phyloP scores from a whole-genome alignment of 2,329 filamentous ascomycete species.

The Boeremia lycopersici region DNA sequence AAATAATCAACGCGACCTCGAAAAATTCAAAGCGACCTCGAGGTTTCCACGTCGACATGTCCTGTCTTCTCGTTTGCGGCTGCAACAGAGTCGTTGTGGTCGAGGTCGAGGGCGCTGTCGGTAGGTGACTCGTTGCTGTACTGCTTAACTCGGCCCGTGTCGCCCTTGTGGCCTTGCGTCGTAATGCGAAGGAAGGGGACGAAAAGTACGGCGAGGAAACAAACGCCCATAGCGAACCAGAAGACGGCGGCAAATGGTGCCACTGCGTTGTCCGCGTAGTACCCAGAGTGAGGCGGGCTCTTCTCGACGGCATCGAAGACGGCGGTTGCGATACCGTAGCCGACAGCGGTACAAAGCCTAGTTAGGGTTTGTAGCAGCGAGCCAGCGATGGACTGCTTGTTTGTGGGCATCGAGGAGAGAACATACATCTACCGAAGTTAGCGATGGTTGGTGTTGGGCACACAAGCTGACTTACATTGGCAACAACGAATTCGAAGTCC shows the following conservation, averaged over 20 bases:
- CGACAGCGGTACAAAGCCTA: constrained; percentile 64
- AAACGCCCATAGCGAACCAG: constrained; percentile 56
- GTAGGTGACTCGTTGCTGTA: background rate
- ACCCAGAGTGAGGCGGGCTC: constrained; percentile 40
- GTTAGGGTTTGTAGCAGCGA: constrained; percentile 72
- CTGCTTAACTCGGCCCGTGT: constrained; percentile 28
- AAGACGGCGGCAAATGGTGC: constrained; percentile 60
- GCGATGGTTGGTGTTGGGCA: background rate
- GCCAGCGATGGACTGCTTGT: constrained; percentile 70
- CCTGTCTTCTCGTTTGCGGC: background rate
- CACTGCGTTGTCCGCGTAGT: constrained; percentile 53
- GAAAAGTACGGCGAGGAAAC: constrained; percentile 53
- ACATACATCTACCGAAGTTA: constrained; percentile 65
- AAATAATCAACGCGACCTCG: no score
- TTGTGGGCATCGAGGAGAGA: constrained; percentile 65
- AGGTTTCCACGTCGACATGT: background rate
- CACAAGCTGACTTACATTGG: constrained; percentile 59
- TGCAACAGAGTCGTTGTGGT: constrained; percentile 9
- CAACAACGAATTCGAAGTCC: constrained; percentile 73
- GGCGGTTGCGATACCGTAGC: constrained; percentile 67
- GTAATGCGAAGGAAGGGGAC: constrained; percentile 60
- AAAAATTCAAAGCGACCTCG: background rate
- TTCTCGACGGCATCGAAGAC: constrained; percentile 58
- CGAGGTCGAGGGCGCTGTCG: constrained; percentile 1
- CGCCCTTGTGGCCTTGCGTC: constrained; percentile 57